A percentile compares a stretch with the other conserved stretches of the same genome.
phyloP scores from a whole-genome alignment of 306 rosid genomes.

The Ormosia emarginata region DNA sequence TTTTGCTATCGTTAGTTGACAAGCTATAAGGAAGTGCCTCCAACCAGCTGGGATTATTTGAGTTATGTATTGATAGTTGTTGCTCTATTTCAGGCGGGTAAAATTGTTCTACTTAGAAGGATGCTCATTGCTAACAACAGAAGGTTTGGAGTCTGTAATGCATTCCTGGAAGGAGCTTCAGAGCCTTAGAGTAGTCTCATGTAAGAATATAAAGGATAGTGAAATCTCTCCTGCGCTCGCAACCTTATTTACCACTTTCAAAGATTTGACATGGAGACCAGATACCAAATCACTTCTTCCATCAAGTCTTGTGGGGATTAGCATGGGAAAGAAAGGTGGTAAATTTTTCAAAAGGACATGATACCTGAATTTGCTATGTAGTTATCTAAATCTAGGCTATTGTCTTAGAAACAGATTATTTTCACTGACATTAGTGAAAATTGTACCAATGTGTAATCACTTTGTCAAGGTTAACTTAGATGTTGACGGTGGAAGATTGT shows the following conservation, averaged over 20 bases:
- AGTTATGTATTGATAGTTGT: neutral
- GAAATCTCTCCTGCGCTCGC: constrained; percentile 73
- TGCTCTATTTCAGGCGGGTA: constrained; percentile 61
- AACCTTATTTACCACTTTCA: constrained; percentile 59
- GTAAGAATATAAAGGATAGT: constrained; percentile 74
- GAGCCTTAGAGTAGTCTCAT: constrained; percentile 73
- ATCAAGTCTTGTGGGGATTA: constrained; percentile 50
- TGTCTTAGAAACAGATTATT: constrained; percentile 24
- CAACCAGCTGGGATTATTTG: neutral
- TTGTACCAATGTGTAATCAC: constrained; percentile 32
- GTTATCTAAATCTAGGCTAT: constrained; percentile 13
- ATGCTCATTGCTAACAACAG: constrained; percentile 78
- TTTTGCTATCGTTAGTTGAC: neutral
- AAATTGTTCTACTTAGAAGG: constrained; percentile 67
- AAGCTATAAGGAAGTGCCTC: neutral
- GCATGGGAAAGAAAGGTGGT: constrained; percentile 85
- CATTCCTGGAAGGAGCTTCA: constrained; percentile 75
- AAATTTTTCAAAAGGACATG: constrained; percentile 73
- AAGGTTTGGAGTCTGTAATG: constrained; percentile 73
- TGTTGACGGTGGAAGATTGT: constrained; percentile 26
- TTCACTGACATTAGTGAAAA: constrained; percentile 29
- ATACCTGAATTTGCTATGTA: constrained; percentile 25
- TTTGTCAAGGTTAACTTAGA: constrained; percentile 34
- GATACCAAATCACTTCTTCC: constrained; percentile 73
- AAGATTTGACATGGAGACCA: constrained; percentile 89